Base-by-base conservation (phyloP, 2,329 filamentous ascomycete genomes). In the Colletotrichum musae region DNA sequence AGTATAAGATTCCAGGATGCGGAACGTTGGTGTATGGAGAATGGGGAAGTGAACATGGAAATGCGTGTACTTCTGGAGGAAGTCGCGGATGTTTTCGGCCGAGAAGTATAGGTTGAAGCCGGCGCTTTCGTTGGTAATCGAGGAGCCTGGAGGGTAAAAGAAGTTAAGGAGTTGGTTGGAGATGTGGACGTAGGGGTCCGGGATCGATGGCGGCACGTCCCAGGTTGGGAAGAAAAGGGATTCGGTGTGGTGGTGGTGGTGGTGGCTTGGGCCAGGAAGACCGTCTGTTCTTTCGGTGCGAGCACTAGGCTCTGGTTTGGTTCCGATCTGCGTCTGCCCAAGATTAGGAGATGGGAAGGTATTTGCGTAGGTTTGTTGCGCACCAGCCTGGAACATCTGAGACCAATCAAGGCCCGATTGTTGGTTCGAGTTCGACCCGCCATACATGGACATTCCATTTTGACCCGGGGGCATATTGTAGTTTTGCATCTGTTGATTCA, bases 381-480 rank as follows among this genome's bases (percentile, higher is more conserved):
- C 86, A 87, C 90, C 90, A 84, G 90, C 82, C 84, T 91, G 91
- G 85, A 93, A 93, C 89, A 94, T 92, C 79, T 92, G 88, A 77
- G 91, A 88, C 92, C 92, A 94, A 83, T 94, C 92, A 84, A 92
- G 84, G 84, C 87, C 82, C 79, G 86, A 84, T 82, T 88, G 85
- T 82, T 90, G 88, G 80, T 87, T 86, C 81, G 86, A 82, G 81
- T 87, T 87, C 74, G 88, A 87, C 78, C 84, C 85, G 77, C 84
- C 85, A 80, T 89, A 89, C 84, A 90, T 89, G 71, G 87, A 86
- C 85, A 90, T 87, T 77, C 88, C 89, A 77, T 89, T 90, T 81
- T 91, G 87, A 76, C 82, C 83, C 74, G 85, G 87, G 65, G 87
- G 86, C 87, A 91, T 87, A 81, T 83, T 90, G 82, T 90, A 92